Evolutionary conservation across 495 filamentous ascomycete species (phyloP).

Genomic region (Neurospora sp.): DNA sequence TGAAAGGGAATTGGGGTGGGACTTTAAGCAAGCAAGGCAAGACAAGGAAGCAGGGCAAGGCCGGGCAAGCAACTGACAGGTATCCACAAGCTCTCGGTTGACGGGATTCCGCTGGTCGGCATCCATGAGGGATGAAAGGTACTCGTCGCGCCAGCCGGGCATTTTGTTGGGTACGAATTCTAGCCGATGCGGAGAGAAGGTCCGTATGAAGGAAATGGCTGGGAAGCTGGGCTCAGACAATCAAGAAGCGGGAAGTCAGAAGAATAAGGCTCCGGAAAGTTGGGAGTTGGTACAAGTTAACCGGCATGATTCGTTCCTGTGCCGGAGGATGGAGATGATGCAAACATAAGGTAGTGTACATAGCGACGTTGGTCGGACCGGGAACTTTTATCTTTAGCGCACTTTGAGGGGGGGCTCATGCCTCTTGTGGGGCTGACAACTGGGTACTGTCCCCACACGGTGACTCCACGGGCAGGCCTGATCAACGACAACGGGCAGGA

Average conservation of each 20-base stretch:
- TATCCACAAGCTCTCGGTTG: constrained; percentile 34
- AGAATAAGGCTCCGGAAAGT: background rate
- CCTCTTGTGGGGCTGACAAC: background rate
- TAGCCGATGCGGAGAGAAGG: background rate
- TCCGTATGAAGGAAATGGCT: background rate
- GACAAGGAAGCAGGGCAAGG: background rate
- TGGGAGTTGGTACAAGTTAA: background rate
- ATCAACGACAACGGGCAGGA: background rate
- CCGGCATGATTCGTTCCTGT: background rate
- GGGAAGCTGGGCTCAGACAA: background rate
- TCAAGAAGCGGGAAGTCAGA: background rate
- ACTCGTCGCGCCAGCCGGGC: constrained; percentile 39
- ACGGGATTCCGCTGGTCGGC: constrained; percentile 33
- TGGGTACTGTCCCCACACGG: background rate
- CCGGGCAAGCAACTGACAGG: constrained; percentile 25
- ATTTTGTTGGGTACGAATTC: constrained; percentile 14
- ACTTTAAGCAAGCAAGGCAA: background rate
- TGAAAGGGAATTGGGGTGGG: constrained; percentile 8
- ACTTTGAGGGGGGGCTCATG: too few relatives aligned
- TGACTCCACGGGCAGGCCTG: background rate
- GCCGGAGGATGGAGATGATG: background rate
- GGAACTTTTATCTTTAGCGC: background rate
- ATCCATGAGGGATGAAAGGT: constrained; percentile 29
- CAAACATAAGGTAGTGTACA: background rate
- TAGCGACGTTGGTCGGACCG: background rate